Evolutionary conservation across 2,329 filamentous ascomycete species (phyloP).

Genomic region (Venturia aucupariae): DNA sequence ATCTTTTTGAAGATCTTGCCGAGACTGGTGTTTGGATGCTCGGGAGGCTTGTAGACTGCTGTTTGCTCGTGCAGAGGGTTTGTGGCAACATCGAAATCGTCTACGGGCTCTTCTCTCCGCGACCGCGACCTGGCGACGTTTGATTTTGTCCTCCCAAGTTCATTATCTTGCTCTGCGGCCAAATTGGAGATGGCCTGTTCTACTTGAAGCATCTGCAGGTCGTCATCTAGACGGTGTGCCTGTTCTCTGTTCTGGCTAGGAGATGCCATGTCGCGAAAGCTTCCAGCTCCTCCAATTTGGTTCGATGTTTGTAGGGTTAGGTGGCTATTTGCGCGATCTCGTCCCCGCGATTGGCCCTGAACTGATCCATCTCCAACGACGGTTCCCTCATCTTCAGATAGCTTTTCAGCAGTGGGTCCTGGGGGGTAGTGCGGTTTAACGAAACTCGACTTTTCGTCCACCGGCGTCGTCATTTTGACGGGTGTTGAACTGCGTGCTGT

Average conservation of each 20-base stretch:
- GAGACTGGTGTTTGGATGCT: conserved; percentile 51
- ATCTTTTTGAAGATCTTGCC: conserved; percentile 56
- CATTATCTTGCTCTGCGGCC: conserved; percentile 26
- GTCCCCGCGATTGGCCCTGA: conserved; percentile 21
- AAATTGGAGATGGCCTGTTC: conserved; percentile 48
- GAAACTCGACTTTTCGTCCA: conserved; percentile 27
- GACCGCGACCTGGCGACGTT: conserved; percentile 42
- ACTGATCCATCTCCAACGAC: conserved; percentile 28
- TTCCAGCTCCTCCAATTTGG: conserved; percentile 21
- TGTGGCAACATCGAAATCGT: conserved; percentile 59
- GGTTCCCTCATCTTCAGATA: conserved; percentile 29
- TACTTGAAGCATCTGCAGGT: conserved; percentile 54
- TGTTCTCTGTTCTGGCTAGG: conserved; percentile 51
- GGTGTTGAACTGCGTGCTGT: not conserved
- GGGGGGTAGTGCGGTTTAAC: not conserved
- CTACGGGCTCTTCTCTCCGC: conserved; percentile 46
- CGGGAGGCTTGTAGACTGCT: conserved; percentile 54
- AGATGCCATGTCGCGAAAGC: conserved; percentile 30
- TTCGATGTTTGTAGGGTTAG: conserved; percentile 41
- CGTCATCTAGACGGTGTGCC: conserved; percentile 53
- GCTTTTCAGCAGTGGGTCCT: conserved; percentile 21
- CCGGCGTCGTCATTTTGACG: conserved; percentile 26
- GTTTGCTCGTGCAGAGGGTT: conserved; percentile 61
- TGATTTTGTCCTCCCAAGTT: conserved; percentile 31
- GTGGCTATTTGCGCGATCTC: conserved; percentile 22